phyloP scores from a whole-genome alignment of 805 yeast genomes.

The Ogataea pignaliae region DNA sequence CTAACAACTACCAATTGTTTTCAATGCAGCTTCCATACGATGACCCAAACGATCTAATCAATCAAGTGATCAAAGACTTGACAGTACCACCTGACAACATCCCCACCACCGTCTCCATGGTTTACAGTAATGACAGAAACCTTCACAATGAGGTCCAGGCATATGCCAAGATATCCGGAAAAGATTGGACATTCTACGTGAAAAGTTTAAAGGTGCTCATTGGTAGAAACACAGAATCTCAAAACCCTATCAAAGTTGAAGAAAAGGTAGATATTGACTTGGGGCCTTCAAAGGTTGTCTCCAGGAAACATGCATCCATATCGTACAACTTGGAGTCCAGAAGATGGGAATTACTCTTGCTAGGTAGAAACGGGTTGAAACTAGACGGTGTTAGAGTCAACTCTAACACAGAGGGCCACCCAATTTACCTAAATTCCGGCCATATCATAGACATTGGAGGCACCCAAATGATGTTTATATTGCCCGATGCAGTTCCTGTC shows the following conservation, averaged over 20 bases:
- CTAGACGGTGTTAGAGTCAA: constrained; percentile 64
- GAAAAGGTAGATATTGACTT: constrained; percentile 71
- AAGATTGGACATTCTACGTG: constrained; percentile 91
- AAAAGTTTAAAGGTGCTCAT: constrained; percentile 69
- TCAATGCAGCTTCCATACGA: constrained; percentile 32
- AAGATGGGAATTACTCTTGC: constrained; percentile 78
- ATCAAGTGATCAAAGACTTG: constrained; percentile 69
- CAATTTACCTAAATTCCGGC: constrained; percentile 72
- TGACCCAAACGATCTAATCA: constrained; percentile 61
- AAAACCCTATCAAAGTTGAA: constrained; percentile 15
- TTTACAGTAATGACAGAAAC: constrained; percentile 70
- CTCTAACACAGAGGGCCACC: constrained; percentile 35
- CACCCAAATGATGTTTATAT: constrained; percentile 97
- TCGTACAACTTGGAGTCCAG: constrained; percentile 70
- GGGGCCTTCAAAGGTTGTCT: constrained; percentile 97
- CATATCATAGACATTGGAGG: constrained; percentile 92
- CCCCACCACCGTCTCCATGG: constrained; percentile 67
- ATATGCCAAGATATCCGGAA: constrained; percentile 92
- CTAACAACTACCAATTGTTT: no score
- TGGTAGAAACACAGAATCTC: constrained; percentile 74
- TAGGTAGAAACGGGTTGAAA: constrained; percentile 92
- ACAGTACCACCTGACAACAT: constrained; percentile 59
- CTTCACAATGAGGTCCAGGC: constrained; percentile 85
- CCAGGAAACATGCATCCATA: constrained; percentile 84
- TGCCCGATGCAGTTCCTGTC: constrained; percentile 83